Evolutionary conservation across 2,329 filamentous ascomycete species (phyloP), one percentile per base, ranked within the genome.

Genomic region (Aspergillus nomiae): DNA sequence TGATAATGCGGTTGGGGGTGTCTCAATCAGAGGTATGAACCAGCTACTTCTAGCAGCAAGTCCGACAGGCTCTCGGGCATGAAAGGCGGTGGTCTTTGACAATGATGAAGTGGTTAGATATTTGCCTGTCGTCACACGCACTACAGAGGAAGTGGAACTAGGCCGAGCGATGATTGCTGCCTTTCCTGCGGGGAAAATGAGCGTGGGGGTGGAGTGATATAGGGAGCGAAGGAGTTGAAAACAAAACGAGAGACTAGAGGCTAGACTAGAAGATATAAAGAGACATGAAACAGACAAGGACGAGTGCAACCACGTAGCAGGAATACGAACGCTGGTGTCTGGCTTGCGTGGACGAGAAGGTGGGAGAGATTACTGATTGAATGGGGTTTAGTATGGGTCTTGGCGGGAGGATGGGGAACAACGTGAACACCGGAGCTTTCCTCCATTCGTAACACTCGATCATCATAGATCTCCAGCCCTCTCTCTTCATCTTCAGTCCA

Each of bases 261-360:
- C 36, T 55, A 34, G 63, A 64, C 58, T 12, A 32, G 55, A 19
- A 56, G 57, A 36, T 55, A 57, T 57, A 50, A 50, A 61, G 38
- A 56, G 51, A 38, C 41, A 53, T 36, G 41, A 38, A 32, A 59
- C 34, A 30, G 34, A 41, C n/a, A 32, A 26, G 43, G 57, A 53
- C 30, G 21, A 59, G n/a, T 19, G 24, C 53, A 36, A 63, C 64
- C 61, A 66, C 64, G 66, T 69, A 59, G 57, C 45, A 38, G 56
- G 45, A 56, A 28, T 62, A 56, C 56, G 46, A 43, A 54, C 32
- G 55, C 51, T 34, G 55, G 65, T 53, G 46, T 56, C 51, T 21
- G 58, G 65, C 58, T 67, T 68, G 67, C 64, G 67, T 69, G 66
- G 66, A 69, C 67, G 60, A 63, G 56, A 56, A 60, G 60, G 58